Percentiles rank a stretch among this genome's conserved stretches.
Evolutionary conservation across 768 basidiomycete genomes (phyloP).

Genomic region (Rubroboletus satanas): DNA sequence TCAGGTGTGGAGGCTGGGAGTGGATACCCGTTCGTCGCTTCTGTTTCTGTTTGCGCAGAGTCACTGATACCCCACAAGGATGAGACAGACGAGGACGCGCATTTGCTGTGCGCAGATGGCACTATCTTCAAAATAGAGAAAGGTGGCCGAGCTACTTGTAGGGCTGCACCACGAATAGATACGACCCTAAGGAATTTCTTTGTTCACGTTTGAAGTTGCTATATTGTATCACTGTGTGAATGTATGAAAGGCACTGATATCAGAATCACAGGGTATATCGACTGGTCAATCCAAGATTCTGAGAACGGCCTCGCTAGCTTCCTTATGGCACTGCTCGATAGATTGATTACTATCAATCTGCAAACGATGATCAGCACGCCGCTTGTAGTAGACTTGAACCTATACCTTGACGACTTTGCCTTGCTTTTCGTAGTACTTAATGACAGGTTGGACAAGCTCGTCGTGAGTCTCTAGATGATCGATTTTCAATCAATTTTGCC

Average conservation of each 20-base stretch:
- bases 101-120: constrained; percentile 79
- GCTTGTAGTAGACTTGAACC: background rate
- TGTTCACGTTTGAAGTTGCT: constrained; percentile 41
- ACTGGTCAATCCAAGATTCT: constrained; percentile 38
- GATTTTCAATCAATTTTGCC: background rate
- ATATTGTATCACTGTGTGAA: background rate
- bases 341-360: constrained; percentile 68
- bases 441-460: constrained; percentile 89
- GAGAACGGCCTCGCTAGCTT: constrained; percentile 52
- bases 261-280: constrained; percentile 4
- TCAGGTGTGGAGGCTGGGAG: constrained; percentile 76
- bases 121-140: constrained; percentile 57
- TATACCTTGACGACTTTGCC: constrained; percentile 77
- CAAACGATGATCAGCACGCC: background rate
- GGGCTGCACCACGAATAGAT: constrained; percentile 34
- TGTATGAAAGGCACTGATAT: background rate
- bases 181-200: constrained; percentile 35
- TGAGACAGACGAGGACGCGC: constrained; percentile 54
- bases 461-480: constrained; percentile 67
- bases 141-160: constrained; percentile 57
- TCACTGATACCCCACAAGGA: constrained; percentile 41
- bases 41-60: constrained; percentile 1
- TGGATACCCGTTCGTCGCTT: constrained; percentile 71
- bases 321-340: constrained; percentile 68
- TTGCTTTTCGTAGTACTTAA: constrained; percentile 66